These are phyloP conservation scores for Picea abies DNA, from an alignment of 83 land plant species.

Conservation along the genomic window DNA sequence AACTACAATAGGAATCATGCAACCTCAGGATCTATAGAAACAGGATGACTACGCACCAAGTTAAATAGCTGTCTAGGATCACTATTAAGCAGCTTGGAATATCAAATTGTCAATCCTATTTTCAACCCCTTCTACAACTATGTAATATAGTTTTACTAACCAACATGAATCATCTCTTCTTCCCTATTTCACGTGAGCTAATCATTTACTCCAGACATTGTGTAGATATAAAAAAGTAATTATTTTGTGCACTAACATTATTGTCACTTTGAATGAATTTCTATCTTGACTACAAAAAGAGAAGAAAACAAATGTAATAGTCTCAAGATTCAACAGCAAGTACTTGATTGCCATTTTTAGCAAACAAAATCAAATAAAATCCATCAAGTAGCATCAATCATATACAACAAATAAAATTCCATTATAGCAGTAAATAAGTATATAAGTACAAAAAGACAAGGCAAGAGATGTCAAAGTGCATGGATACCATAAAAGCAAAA, in stretches of 20 bases:
- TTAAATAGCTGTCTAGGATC: too few species aligned
- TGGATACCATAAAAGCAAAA: constrained; percentile 1
- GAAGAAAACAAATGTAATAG: neutral
- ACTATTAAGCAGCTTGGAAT: neutral
- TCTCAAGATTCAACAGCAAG: neutral
- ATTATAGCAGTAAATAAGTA: neutral
- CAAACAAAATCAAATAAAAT: neutral
- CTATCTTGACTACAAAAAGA: neutral
- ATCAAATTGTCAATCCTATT: neutral
- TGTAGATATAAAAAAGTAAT: neutral
- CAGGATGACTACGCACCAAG: too few species aligned
- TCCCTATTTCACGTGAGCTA: neutral
- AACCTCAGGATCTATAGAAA: too few species aligned
- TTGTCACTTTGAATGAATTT: neutral
- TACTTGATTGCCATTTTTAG: neutral
- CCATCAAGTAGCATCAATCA: neutral
- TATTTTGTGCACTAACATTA: neutral
- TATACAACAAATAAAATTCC: neutral
- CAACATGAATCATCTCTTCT: neutral
- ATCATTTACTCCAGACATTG: neutral
- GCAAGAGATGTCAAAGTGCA: neutral
- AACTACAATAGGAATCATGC: too few species aligned
- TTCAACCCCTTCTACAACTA: neutral
- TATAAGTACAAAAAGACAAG: too few species aligned
- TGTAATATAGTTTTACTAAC: neutral